Conservation (phyloP, 164 flowering plant genomes). For the Amborella trichopoda region DNA sequence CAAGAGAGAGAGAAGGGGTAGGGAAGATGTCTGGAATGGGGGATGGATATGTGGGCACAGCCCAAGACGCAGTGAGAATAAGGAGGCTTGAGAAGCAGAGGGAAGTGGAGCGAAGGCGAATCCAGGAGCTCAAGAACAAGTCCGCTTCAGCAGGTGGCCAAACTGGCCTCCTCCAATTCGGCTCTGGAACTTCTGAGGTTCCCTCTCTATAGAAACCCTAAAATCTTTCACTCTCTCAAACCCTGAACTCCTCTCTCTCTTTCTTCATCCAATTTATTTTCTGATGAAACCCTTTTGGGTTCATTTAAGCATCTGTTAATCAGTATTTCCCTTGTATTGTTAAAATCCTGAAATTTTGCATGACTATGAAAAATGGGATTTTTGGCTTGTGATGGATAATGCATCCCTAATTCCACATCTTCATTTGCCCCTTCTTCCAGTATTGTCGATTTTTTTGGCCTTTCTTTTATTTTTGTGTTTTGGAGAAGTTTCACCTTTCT, state of each 20-base stretch:
- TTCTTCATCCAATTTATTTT: too few relatives aligned
- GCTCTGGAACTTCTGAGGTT: slow-evolving; percentile 89
- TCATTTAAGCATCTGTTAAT: too few relatives aligned
- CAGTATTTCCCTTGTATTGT: too few relatives aligned
- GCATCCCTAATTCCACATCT: too few relatives aligned
- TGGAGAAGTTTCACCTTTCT: too few relatives aligned
- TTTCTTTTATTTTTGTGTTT: too few relatives aligned
- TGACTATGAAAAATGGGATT: too few relatives aligned
- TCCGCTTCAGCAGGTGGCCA: slow-evolving; percentile 76
- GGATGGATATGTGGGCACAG: slow-evolving; percentile 98
- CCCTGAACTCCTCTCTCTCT: not conserved
- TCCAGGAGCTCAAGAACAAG: slow-evolving; percentile 89
- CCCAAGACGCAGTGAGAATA: slow-evolving; percentile 96
- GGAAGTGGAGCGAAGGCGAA: slow-evolving; percentile 84
- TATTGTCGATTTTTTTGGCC: too few relatives aligned
- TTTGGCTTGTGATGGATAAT: too few relatives aligned
- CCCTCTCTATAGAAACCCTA: not conserved
- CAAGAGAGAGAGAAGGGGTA: slow-evolving; percentile 1
- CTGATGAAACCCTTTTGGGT: not conserved
- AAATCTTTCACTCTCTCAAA: not conserved
- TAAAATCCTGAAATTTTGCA: too few relatives aligned
- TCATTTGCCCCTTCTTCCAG: too few relatives aligned
- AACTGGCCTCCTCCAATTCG: slow-evolving; percentile 97
- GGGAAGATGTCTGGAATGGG: slow-evolving; percentile 96
- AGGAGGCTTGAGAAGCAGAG: slow-evolving; percentile 89